Percentiles rank a stretch among this genome's conserved stretches.
Conservation (phyloP, 169 alveolate species). For the Eimeria acervulina region DNA sequence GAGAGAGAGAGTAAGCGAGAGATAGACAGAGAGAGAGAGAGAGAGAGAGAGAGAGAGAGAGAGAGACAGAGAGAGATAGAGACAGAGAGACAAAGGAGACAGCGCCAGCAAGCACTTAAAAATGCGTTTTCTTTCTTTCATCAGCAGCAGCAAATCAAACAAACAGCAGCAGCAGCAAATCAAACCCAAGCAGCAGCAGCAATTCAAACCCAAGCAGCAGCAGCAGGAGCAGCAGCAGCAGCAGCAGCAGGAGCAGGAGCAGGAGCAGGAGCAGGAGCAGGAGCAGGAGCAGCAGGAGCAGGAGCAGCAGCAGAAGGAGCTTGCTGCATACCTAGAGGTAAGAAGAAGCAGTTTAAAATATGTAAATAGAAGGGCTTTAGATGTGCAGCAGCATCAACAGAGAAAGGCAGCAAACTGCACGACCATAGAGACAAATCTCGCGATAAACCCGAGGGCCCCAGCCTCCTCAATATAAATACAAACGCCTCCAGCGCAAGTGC, state of each 20-base stretch:
- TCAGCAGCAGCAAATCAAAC: too few relatives aligned
- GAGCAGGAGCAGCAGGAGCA: background rate
- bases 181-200: too few relatives aligned
- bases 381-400: constrained; percentile 93
- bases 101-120: too few relatives aligned
- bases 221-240: too few relatives aligned
- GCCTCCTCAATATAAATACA: constrained; percentile 92
- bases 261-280: background rate
- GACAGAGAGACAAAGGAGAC: too few relatives aligned
- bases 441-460: constrained; percentile 91
- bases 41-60: too few relatives aligned
- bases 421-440: constrained; percentile 94
- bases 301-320: background rate
- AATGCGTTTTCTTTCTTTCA: too few relatives aligned
- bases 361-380: constrained; percentile 93
- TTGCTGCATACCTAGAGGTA: constrained; percentile 91
- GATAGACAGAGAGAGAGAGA: too few relatives aligned
- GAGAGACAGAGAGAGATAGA: too few relatives aligned
- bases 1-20: too few relatives aligned
- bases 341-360: constrained; percentile 90
- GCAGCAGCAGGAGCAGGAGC: background rate
- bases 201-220: too few relatives aligned
- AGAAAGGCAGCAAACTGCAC: constrained; percentile 95
- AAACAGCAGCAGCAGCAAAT: too few relatives aligned
- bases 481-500: constrained; percentile 95